A percentile compares a stretch with the other conserved stretches of the same genome.
Evolutionary conservation across 768 basidiomycete species (phyloP).

Genomic region (Rubroboletus satanas): DNA sequence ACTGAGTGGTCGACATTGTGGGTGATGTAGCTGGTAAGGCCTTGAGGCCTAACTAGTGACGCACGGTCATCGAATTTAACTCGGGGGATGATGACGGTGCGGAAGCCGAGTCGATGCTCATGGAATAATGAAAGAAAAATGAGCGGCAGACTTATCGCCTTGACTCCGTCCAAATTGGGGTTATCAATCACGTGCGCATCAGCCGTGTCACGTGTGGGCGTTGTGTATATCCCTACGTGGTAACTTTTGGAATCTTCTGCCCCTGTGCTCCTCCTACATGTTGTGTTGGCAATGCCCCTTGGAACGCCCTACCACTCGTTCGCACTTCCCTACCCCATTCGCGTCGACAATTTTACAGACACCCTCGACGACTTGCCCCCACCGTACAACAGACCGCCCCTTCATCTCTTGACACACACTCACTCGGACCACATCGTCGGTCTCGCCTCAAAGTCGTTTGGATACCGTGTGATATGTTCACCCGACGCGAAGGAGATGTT

Average conservation of each 20-base stretch:
- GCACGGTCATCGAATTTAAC: too few species aligned
- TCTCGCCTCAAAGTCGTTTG: slow-evolving; percentile 71
- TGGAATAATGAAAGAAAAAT: too few species aligned
- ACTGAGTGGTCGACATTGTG: too few species aligned
- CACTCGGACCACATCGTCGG: slow-evolving; percentile 87
- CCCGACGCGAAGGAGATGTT: slow-evolving; percentile 84
- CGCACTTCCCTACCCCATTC: slow-evolving; percentile 74
- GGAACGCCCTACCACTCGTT: slow-evolving; percentile 78
- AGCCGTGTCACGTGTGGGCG: neutral
- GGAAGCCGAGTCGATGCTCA: too few species aligned
- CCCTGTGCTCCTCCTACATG: slow-evolving; percentile 10
- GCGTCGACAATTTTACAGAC: slow-evolving; percentile 77
- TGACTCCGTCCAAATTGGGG: too few species aligned
- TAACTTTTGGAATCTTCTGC: slow-evolving; percentile 1
- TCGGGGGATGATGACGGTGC: too few species aligned
- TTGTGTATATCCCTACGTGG: neutral
- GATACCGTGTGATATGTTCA: slow-evolving; percentile 71
- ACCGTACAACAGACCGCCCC: slow-evolving; percentile 34
- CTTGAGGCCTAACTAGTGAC: too few species aligned
- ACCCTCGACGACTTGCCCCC: slow-evolving; percentile 33
- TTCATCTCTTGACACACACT: slow-evolving; percentile 85
- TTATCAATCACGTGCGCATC: too few species aligned
- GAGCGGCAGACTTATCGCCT: too few species aligned
- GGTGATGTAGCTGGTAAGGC: too few species aligned
- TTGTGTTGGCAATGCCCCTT: slow-evolving; percentile 51